phyloP scores from a whole-genome alignment of 129 eudicot species.

The Centella asiatica region DNA sequence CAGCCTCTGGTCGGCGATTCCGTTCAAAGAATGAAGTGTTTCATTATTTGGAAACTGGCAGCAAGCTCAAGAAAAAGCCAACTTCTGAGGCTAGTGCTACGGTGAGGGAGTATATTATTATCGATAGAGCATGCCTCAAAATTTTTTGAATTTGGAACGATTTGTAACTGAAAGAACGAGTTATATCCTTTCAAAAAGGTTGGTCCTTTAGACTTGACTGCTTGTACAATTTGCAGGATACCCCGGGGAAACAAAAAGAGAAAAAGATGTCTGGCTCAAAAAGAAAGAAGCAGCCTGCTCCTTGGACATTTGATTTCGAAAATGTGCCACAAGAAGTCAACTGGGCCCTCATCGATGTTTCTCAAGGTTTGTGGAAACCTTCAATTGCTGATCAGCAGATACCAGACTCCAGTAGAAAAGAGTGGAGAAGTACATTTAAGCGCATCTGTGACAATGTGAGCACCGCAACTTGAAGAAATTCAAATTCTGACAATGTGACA shows the following conservation, averaged over 20 bases:
- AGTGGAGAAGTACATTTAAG: slow-evolving; percentile 3
- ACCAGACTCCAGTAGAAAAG: not conserved
- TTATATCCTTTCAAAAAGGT: not conserved
- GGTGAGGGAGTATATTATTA: not conserved
- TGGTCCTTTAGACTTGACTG: not conserved
- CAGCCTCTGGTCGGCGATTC: slow-evolving; percentile 3
- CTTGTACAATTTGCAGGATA: not conserved
- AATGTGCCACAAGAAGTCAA: not conserved
- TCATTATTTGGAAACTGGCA: slow-evolving; percentile 18
- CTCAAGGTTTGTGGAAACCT: not conserved
- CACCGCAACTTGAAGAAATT: not conserved
- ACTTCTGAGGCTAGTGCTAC: not conserved
- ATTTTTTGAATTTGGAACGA: not conserved
- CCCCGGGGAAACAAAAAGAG: not conserved
- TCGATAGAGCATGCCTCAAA: no score
- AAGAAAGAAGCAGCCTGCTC: not conserved
- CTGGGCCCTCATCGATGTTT: not conserved
- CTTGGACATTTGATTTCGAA: not conserved
- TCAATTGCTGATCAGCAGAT: not conserved
- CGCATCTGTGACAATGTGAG: not conserved
- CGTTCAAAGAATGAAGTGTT: slow-evolving; percentile 21
- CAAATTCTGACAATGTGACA: no score
- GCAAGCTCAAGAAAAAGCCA: slow-evolving; percentile 7
- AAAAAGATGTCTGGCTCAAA: slow-evolving; percentile 2
- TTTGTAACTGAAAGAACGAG: no score